Evolutionary conservation across 2,329 filamentous ascomycete genomes (phyloP), one percentile per base, ranked within the genome.

Genomic region (Emmonsiellopsis sp.): DNA sequence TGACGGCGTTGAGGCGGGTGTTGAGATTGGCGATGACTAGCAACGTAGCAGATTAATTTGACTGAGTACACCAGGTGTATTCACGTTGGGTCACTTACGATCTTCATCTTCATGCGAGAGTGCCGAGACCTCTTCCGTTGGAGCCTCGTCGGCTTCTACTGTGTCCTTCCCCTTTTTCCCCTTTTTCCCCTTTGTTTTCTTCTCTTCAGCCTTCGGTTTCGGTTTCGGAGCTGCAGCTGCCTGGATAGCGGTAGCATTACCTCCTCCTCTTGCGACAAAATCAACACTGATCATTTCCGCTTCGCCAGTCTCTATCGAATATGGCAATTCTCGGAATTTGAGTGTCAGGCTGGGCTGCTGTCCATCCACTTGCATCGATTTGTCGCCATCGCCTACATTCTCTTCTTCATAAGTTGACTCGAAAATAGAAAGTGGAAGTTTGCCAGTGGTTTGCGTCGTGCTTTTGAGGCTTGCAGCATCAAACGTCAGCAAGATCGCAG

Each of bases 211-310:
- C 44, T 58, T 63, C 44, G 40, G 59, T 56, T 45, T 55, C 49
- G 51, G 58, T 49, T 45, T 64, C 61, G 56, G 63, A 62, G 49
- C 52, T 36, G 61, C 42, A 6, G 57, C 52, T 36, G 62, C 55
- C 14, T 71, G 67, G 27, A 82, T 74, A 34, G 82, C 82, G 9
- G 86, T 84, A 27, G 90, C 91, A 63, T 88, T 92, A 47, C 87
- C 88, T 46, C 87, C 87, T 40, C 87, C 88, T 51, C 85, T 84
- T 0, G 92, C 91, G 17, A 98, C 86, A 60, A 91, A 95, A 69
- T 96, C 90, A 63, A 98, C 88, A 61, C 88, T 87, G 60, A 98
- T 97, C 90, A 96, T 96, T 70, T 98, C 93, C 1, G 91, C 91
- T 68, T 97, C 91, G 8, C 88, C 89, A 0, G 91, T 95, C 72